Evolutionary conservation across 2,329 filamentous ascomycete genomes (phyloP).

Genomic region (Neofusicoccum sp.): DNA sequence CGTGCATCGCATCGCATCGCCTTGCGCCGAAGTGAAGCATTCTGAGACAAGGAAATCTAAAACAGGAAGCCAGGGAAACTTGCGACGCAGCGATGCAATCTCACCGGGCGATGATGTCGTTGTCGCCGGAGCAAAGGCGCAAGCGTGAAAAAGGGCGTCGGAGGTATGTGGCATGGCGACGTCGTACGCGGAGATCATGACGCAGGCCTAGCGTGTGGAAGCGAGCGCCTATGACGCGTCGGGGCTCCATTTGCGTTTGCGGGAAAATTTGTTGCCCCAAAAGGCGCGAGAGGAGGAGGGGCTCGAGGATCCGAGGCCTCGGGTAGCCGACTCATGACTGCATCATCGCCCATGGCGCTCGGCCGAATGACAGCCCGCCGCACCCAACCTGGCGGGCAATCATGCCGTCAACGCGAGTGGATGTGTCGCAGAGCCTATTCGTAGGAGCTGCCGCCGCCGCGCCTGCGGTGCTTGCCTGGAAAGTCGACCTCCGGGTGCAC

Average conservation of each 20-base stretch:
- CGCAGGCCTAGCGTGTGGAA: conserved; percentile 16
- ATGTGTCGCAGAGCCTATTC: not conserved
- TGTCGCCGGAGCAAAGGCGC: not conserved
- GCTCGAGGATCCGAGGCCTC: conserved; percentile 14
- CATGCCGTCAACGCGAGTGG: not conserved
- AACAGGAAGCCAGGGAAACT: conserved; percentile 1
- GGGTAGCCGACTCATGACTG: conserved; percentile 14
- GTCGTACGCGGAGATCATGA: conserved; percentile 19
- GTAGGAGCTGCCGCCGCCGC: conserved; percentile 35
- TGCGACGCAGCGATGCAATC: conserved; percentile 9
- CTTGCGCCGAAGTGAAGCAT: not conserved
- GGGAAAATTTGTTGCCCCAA: conserved; percentile 2
- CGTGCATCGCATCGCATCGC: conserved; percentile 4
- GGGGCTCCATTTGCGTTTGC: not conserved
- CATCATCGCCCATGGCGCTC: not conserved
- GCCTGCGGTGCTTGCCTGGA: conserved; percentile 63
- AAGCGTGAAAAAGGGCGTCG: conserved; percentile 2
- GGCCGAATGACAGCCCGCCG: conserved; percentile 2
- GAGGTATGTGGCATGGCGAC: conserved; percentile 12
- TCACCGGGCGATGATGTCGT: conserved; percentile 14
- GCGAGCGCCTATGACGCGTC: conserved; percentile 17
- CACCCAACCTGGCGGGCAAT: not conserved
- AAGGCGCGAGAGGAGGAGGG: conserved; percentile 1
- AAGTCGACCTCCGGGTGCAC: conserved; percentile 88
- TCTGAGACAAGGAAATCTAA: conserved; percentile 8